Evolutionary conservation across 495 filamentous ascomycete genomes (phyloP), one percentile per base, ranked within the genome.

Genomic region (Penicillium chermesinum): DNA sequence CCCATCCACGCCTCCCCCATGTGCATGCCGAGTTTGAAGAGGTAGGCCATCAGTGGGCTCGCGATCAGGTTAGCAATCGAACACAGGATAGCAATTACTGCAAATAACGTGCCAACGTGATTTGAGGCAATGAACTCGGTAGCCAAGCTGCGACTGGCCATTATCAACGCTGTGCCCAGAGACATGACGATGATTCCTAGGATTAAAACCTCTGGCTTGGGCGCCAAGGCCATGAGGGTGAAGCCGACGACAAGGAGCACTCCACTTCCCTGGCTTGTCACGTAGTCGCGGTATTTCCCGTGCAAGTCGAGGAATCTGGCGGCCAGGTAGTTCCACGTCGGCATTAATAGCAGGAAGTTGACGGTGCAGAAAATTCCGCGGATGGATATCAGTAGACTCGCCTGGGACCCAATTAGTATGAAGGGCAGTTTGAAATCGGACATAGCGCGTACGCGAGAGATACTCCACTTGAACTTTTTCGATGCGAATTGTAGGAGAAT

Each of bases 401-500:
- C 58, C 67, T 75, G 40, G 34, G 13, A 4, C 0, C 15, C 4
- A 17, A 38, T 60, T 48, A 63, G 56, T 38, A 7, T 18, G 0
- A 35, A 2, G 7, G 5, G 17, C 2, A 25, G 8, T 15, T 19
- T 37, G 5, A 15, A 16, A 14, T 13, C 2, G 27, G 27, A 20
- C 22, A 1, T 4, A 40, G 10, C 20, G 53, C 62, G 14, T 57
- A 73, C 70, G 39, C 58, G 45, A 32, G 57, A 48, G 25, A 73
- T 66, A 41, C 56, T 68, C 72, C 72, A 74, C 18, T 58, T 20
- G 38, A 71, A 72, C 18, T 64, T 59, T 53, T 70, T 67, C 9
- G 70, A 73, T 1, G 61, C 62, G 54, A 70, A 75, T 44, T 71
- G 69, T 16, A 75, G 34, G 7, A 72, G 50, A 21, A 75, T 35